A percentile compares a stretch with the other conserved stretches of the same genome.
phyloP scores from a whole-genome alignment of 106 monocot genomes.

The Dendrobium nobile region DNA sequence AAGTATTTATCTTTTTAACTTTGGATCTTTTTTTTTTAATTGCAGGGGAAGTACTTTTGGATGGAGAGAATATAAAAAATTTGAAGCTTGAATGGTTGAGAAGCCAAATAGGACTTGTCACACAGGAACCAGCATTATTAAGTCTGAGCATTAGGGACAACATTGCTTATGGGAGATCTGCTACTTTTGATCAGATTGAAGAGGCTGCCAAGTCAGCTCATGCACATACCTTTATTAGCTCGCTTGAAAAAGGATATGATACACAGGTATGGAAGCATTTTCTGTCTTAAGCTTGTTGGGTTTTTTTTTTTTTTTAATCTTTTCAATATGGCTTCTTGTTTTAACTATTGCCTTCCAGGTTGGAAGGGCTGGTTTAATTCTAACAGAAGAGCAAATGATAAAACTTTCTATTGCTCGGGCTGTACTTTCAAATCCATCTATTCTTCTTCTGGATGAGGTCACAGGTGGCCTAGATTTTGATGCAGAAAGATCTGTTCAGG shows the following conservation, averaged over 20 bases:
- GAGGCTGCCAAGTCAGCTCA: conserved; percentile 99
- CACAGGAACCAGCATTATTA: conserved; percentile 96
- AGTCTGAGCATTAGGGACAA: conserved; percentile 94
- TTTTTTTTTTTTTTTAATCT: conserved; percentile 1
- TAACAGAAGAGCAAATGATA: conserved; percentile 95
- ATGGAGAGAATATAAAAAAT: conserved; percentile 96
- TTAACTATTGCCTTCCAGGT: conserved; percentile 35
- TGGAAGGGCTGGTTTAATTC: conserved; percentile 79
- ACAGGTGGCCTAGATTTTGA: conserved; percentile 98
- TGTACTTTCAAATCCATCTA: conserved; percentile 93
- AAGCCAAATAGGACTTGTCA: conserved; percentile 98
- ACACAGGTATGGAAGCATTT: conserved; percentile 46
- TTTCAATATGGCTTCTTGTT: background rate
- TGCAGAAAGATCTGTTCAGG: conserved; percentile 90
- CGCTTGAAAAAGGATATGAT: conserved; percentile 81
- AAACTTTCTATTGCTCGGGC: conserved; percentile 95
- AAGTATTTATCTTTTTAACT: background rate
- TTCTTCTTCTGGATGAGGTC: conserved; percentile 97
- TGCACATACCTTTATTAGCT: conserved; percentile 87
- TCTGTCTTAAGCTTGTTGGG: background rate
- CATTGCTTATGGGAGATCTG: conserved; percentile 91
- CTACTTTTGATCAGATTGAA: conserved; percentile 90
- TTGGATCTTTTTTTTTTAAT: background rate
- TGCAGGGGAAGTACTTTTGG: conserved; percentile 93
- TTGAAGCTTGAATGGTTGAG: conserved; percentile 94